Evolutionary conservation across 2,329 filamentous ascomycete genomes (phyloP), one percentile per base, ranked within the genome.

Genomic region (Magnaporthales sp.): DNA sequence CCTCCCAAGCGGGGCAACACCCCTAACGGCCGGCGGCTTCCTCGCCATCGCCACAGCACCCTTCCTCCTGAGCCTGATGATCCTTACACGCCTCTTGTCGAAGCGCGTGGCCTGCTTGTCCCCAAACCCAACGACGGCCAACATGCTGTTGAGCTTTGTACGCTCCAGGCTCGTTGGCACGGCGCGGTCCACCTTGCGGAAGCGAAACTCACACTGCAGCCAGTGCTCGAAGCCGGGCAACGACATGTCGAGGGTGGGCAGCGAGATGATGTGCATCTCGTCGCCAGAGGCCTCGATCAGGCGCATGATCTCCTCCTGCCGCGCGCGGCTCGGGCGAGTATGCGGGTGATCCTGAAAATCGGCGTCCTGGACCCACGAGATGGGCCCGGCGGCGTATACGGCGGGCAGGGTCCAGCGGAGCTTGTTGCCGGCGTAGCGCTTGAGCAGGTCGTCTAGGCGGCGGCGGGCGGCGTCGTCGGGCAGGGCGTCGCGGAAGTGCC

Each of bases 331-430:
- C 32, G 51, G 46, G 31, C 46, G 32, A 0, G 24, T 26, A 65
- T 71, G 71, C 15, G 15, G 6, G 13, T 64, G 22, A 5, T 26
- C 10, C 0, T 65, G 65, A n/a, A 67, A 64, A 0, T 68, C 68
- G 5, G 68, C 11, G 13, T 69, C 15, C n/a, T 75, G 24, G 1
- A 67, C 67, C 56, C 61, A 69, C 62, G 73, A 70, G 9, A 78
- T 68, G 60, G 83, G 75, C 2, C 72, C 71, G 27, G 78, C 75
- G 8, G 78, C 75, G 71, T 87, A 87, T 8, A 88, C 72, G 1
- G 80, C 85, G 0, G 85, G 85, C 2, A 88, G 73, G 0, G 84
- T 84, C 68, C 80, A 87, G 13, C 85, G 78, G 15, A 82, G 78
- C 72, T 87, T 87, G 0, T 80, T 83, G 0, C 84, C 84, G 0